These are phyloP conservation scores for Carex littledalei DNA, from an alignment of 176 grass and related monocot species.

Conservation along the genomic window DNA sequence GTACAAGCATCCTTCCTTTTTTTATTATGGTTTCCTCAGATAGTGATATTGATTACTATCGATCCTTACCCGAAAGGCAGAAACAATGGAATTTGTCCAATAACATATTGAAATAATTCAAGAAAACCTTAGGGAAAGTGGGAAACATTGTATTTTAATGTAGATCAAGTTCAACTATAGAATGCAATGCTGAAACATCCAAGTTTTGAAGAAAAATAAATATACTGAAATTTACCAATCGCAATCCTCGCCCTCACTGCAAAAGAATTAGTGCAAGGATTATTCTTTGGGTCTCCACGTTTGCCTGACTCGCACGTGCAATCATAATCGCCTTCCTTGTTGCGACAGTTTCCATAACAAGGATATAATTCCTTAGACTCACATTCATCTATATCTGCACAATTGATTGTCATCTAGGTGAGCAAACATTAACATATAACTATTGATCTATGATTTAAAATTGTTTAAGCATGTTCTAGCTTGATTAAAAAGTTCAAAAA, in stretches of 20 bases:
- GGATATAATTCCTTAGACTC: too few species aligned
- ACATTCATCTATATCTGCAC: conserved; percentile 65
- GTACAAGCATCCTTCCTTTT: not conserved
- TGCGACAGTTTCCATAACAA: conserved; percentile 43
- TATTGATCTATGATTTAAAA: not conserved
- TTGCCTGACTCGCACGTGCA: conserved; percentile 36
- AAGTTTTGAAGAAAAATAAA: not conserved
- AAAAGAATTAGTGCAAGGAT: conserved; percentile 31
- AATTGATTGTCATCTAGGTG: not conserved
- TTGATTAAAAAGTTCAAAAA: not conserved
- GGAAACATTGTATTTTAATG: not conserved
- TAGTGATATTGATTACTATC: not conserved
- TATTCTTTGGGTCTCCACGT: conserved; percentile 10
- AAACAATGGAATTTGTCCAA: not conserved
- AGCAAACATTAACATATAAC: not conserved
- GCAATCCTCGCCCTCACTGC: conserved; percentile 23
- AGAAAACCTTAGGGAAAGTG: not conserved
- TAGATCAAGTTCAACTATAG: not conserved
- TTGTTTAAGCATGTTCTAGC: not conserved
- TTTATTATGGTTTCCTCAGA: not conserved
- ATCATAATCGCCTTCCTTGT: conserved; percentile 20
- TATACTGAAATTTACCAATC: conserved; percentile 27
- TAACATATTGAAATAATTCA: not conserved
- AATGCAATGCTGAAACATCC: not conserved
- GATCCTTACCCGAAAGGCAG: not conserved